phyloP scores from a whole-genome alignment of 2,329 filamentous ascomycete genomes.

The Lachnellula occidentalis region DNA sequence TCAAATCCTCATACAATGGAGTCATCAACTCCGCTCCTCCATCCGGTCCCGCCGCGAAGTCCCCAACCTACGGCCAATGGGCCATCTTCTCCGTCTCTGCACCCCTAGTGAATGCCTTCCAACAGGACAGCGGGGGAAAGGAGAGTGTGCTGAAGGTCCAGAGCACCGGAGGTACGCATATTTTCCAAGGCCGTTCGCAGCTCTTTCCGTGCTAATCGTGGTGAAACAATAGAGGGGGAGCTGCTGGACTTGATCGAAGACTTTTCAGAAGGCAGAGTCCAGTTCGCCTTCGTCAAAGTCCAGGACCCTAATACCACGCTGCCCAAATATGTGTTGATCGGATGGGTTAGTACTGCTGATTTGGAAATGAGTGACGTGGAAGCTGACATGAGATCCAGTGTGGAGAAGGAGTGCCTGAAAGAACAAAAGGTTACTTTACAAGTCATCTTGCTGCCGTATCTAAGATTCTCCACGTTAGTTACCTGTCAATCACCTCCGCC shows the following conservation, averaged over 20 bases:
- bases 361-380: not conserved
- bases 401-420: conserved; percentile 94
- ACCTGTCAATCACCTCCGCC: not conserved
- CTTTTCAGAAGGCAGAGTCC: conserved; percentile 92
- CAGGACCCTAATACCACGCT: conserved; percentile 88
- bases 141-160: conserved; percentile 96
- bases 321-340: conserved; percentile 88
- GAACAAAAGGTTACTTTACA: conserved; percentile 97
- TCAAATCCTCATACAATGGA: conserved; percentile 75
- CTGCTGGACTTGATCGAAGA: conserved; percentile 86
- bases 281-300: conserved; percentile 95
- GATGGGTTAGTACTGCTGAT: conserved; percentile 55
- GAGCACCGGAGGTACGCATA: conserved; percentile 66
- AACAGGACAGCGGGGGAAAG: conserved; percentile 72
- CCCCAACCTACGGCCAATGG: conserved; percentile 86
- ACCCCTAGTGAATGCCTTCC: conserved; percentile 87
- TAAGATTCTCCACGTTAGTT: conserved; percentile 74
- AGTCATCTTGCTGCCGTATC: conserved; percentile 86
- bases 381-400: conserved; percentile 49
- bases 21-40: conserved; percentile 57
- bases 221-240: conserved; percentile 66
- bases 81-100: conserved; percentile 90
- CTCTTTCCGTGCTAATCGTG: conserved; percentile 14
- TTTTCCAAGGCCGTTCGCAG: not conserved
- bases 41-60: conserved; percentile 53